phyloP scores from a whole-genome alignment of 2,329 filamentous ascomycete genomes.

The Pseudopyrenochaeta lycopersici region DNA sequence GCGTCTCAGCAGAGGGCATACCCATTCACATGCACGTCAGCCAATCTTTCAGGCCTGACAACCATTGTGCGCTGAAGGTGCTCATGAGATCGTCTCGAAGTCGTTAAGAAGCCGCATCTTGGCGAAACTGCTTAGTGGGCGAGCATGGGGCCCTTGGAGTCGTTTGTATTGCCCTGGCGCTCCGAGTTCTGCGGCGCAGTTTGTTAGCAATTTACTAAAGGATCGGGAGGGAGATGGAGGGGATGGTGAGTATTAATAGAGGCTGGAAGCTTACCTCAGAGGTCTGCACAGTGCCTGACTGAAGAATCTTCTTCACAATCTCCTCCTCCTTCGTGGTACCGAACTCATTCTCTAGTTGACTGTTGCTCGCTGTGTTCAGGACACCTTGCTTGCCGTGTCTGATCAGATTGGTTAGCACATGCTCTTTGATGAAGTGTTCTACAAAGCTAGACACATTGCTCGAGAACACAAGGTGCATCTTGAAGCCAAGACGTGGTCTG shows the following conservation, averaged over 20 bases:
- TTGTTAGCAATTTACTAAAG: constrained; percentile 9
- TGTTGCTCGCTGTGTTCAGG: constrained; percentile 78
- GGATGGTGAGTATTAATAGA: not conserved
- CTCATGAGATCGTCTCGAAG: constrained; percentile 28
- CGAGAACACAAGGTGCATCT: too few species aligned
- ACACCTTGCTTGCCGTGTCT: constrained; percentile 89
- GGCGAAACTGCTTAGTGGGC: constrained; percentile 34
- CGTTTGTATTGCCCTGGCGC: constrained; percentile 55
- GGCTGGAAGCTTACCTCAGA: constrained; percentile 28
- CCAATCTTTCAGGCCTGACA: constrained; percentile 20
- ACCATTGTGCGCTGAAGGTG: not conserved
- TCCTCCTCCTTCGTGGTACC: constrained; percentile 82
- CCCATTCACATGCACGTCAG: constrained; percentile 13
- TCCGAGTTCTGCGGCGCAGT: constrained; percentile 44
- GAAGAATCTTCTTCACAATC: constrained; percentile 81
- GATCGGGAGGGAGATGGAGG: not conserved
- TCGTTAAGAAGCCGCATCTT: constrained; percentile 21
- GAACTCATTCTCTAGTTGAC: constrained; percentile 83
- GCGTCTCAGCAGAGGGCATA: constrained; percentile 27
- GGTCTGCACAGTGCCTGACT: constrained; percentile 67
- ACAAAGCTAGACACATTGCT: too few species aligned
- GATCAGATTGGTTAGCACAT: not conserved
- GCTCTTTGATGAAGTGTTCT: not conserved
- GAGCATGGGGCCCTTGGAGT: constrained; percentile 47
- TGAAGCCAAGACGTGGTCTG: too few species aligned